Evolutionary conservation across 495 filamentous ascomycete species (phyloP), one percentile per base, ranked within the genome.

Genomic region (Trichoderma parareesei): DNA sequence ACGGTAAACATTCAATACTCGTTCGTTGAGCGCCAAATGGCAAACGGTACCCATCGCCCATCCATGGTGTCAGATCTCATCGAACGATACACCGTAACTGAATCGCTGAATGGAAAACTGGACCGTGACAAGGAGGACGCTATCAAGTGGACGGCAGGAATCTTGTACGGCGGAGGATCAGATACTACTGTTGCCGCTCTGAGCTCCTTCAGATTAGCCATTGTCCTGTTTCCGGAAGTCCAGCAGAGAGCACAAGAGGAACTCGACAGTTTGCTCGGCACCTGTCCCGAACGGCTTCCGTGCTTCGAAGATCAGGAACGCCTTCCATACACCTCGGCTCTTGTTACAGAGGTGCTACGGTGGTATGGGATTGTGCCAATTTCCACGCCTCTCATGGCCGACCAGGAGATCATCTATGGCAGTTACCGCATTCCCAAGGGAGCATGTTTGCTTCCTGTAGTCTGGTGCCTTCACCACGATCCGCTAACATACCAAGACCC

Each of bases 281-380:
- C 68, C 27, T 9, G 7, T 49, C 27, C 33, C 5, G 71, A 80
- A 53, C 73, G 76, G 20, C 73, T 84, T 67, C 82, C 82, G 6
- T 75, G 72, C 8, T 79, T 81, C 62, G 70, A 68, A 8, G 79
- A 85, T 65, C 76, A 77, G 57, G 67, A 74, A 13, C 65, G 79
- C 14, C 71, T 84, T 27, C 82, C 81, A 1, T 81, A 71, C 0
- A 74, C 87, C 38, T 71, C 83, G 13, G 85, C 86, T 6, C 79
- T 83, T 40, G 71, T 87, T 43, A 83, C 85, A 69, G 86, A 89
- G 72, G 79, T 80, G 20, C 67, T 84, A 14, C 79, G 87, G 60
- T 88, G 85, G 85, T 71, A 82, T 63, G 83, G 85, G 14, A 72
- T 76, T 7, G 66, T 69, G 13, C 68, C 82, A 7, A 73, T 79